phyloP scores from a whole-genome alignment of 352 stramenopile species.

The Phytopythium cucurbitacearum region DNA sequence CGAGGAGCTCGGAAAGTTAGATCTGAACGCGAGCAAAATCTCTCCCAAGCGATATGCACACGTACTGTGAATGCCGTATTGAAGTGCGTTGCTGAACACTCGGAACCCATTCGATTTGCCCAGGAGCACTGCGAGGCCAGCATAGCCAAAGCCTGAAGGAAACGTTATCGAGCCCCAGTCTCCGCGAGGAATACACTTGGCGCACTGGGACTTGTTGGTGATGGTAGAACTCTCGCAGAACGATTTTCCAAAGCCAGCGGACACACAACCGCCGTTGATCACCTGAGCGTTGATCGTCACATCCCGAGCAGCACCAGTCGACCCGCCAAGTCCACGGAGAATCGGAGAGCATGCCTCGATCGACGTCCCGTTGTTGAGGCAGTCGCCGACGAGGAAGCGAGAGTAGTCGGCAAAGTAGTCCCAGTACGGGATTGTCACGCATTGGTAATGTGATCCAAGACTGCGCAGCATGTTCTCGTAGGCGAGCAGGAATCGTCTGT shows the following conservation, averaged over 20 bases:
- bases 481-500: constrained; percentile 37
- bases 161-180: constrained; percentile 30
- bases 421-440: constrained; percentile 54
- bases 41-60: not conserved
- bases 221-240: constrained; percentile 41
- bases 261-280: constrained; percentile 23
- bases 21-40: not conserved
- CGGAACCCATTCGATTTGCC: constrained; percentile 22
- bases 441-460: constrained; percentile 23
- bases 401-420: constrained; percentile 52
- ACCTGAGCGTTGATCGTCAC: constrained; percentile 25
- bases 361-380: constrained; percentile 13
- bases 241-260: constrained; percentile 11
- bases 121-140: constrained; percentile 19
- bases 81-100: constrained; percentile 29
- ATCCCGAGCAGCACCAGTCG: constrained; percentile 9
- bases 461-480: constrained; percentile 58
- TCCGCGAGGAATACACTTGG: constrained; percentile 27
- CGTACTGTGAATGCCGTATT: constrained; percentile 47
- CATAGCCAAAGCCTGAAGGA: constrained; percentile 36
- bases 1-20: not conserved
- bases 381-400: constrained; percentile 15
- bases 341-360: constrained; percentile 35
- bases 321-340: constrained; percentile 29
- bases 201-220: constrained; percentile 16